A percentile compares a stretch with the other conserved stretches of the same genome.
phyloP scores from a whole-genome alignment of 306 rosid genomes.

The Betula pendula region DNA sequence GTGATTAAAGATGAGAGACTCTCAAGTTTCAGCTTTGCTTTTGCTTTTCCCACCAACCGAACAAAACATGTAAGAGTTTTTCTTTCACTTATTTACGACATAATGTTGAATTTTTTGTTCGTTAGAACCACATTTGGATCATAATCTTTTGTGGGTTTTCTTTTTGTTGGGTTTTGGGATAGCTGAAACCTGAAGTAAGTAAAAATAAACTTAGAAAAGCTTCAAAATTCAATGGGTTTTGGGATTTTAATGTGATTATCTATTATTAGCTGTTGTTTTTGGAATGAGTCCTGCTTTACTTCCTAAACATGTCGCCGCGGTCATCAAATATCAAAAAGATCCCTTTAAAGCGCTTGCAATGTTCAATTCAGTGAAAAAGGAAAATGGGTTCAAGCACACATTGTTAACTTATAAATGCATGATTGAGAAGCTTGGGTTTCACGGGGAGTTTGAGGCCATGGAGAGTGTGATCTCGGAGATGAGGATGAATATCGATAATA shows the following conservation, averaged over 20 bases:
- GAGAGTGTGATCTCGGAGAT: constrained; percentile 62
- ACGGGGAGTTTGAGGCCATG: constrained; percentile 72
- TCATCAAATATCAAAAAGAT: constrained; percentile 62
- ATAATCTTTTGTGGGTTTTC: not conserved
- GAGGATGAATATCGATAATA: constrained; percentile 52
- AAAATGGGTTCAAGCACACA: constrained; percentile 80
- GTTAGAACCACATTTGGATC: not conserved
- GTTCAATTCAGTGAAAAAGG: constrained; percentile 69
- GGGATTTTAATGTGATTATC: constrained; percentile 12
- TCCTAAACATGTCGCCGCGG: constrained; percentile 77
- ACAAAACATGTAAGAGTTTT: not conserved
- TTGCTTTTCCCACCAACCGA: not conserved
- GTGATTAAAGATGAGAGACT: not conserved
- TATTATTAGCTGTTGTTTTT: constrained; percentile 8
- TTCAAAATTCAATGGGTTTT: not conserved
- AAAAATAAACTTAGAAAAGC: not conserved
- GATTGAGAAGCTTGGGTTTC: constrained; percentile 75
- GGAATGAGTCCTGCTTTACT: constrained; percentile 61
- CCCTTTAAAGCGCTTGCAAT: constrained; percentile 72
- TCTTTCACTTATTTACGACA: not conserved
- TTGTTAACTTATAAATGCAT: constrained; percentile 65
- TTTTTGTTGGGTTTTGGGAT: not conserved
- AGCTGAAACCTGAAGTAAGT: constrained; percentile 1
- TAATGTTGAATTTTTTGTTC: not conserved
- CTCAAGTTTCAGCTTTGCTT: not conserved